Conservation (phyloP, 768 basidiomycete species). For the Lactifluus hygrophoroides region DNA sequence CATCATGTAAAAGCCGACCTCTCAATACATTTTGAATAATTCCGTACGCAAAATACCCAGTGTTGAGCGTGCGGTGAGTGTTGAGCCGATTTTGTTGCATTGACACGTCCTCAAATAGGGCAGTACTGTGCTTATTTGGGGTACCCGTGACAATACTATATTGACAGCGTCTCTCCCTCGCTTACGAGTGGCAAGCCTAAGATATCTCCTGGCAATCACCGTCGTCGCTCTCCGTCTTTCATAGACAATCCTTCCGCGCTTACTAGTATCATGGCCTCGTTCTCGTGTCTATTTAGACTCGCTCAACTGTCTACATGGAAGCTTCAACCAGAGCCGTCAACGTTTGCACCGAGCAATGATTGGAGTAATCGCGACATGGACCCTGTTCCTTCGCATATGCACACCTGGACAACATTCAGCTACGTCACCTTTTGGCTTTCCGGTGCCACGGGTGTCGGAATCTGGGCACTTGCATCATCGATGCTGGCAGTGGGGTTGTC, state of each 20-base stretch:
- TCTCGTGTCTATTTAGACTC: not conserved
- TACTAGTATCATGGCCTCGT: not conserved
- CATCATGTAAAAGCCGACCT: too few species aligned
- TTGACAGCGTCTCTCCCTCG: too few species aligned
- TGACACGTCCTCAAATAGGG: too few species aligned
- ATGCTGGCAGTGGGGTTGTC: conserved; percentile 71
- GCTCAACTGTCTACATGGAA: conserved; percentile 34
- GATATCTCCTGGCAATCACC: not conserved
- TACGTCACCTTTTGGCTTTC: conserved; percentile 52
- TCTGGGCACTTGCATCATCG: conserved; percentile 57
- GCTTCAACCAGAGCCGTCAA: conserved; percentile 43
- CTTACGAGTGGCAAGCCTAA: too few species aligned
- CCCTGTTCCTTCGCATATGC: conserved; percentile 48
- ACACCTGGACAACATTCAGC: conserved; percentile 65
- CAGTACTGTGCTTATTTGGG: too few species aligned
- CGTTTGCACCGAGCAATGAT: conserved; percentile 47
- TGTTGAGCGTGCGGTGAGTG: too few species aligned
- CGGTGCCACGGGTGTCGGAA: conserved; percentile 25
- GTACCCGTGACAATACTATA: too few species aligned
- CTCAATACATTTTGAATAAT: too few species aligned
- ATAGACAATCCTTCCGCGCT: not conserved
- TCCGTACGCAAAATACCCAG: too few species aligned
- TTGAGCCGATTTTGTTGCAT: too few species aligned
- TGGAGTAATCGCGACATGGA: conserved; percentile 77
- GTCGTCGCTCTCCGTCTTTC: not conserved